Evolutionary conservation across 805 yeast species (phyloP), one percentile per base, ranked within the genome.

Genomic region (Saccharomycopsis selenospora): DNA sequence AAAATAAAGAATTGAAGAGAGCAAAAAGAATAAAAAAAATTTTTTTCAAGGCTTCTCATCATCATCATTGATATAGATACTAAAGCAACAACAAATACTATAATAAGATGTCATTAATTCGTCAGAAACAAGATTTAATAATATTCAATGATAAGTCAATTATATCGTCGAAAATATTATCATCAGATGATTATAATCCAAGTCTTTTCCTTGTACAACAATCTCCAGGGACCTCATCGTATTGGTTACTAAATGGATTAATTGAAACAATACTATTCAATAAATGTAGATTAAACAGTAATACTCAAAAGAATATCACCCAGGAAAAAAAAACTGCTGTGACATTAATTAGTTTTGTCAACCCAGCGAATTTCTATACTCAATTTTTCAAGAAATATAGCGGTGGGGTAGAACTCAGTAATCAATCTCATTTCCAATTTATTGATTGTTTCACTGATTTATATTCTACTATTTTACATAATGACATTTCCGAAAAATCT

Each of bases 241-340:
- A 28, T 5, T 52, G 55, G 55, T 26, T 52, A 24, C 36, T 45
- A 2, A 47, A 42, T 14, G n/a, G 45, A n/a, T 30, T 52, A 26
- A 44, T 50, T 18, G 51, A 52, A 33, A 22, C 40, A 22, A 24
- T 52, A 8, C 36, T 44, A 5, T 33, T 38, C 24, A 44, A 41
- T 3, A 50, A 45, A 23, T 42, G 30, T 17, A 17, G 53, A 17
- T 27, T 50, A 7, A 52, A 52, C 36, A 17, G 26, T 18, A n/a
- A 41, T 14, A 6, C 17, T 5, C 38, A 33, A 20, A 7, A 17
- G 7, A 7, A 33, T 7, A 20, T 7, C 38, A 8, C 29, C 11
- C n/a, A n/a, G n/a, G n/a, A n/a, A n/a, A 33, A 17, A 10, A 33
- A 4, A 7, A 5, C 38, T 6, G 17, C 7, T 33, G 38, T 33